These are phyloP conservation scores for Drechslerella coelobrocha DNA, from an alignment of 2,329 filamentous ascomycete species.

Conservation along the genomic window DNA sequence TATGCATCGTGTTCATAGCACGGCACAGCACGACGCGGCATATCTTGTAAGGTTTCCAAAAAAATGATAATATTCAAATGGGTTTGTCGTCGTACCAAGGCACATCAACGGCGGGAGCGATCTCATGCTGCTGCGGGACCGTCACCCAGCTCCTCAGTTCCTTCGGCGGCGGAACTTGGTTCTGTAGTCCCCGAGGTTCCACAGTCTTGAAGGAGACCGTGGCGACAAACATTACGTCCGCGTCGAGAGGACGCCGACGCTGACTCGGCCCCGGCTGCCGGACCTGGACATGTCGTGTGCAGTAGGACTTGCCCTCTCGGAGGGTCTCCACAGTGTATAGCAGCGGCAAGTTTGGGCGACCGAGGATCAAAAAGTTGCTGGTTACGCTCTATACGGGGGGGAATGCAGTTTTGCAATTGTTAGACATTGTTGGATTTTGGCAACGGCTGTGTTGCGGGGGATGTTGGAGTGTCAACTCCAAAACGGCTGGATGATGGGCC, in stretches of 20 bases:
- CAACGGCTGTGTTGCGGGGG: background rate
- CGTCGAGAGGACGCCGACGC: constrained; percentile 32
- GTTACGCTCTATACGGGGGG: constrained; percentile 60
- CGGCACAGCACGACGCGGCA: too few relatives aligned
- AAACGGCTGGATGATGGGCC: too few relatives aligned
- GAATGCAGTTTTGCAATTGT: background rate
- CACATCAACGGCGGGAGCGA: constrained; percentile 42
- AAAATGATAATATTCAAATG: background rate
- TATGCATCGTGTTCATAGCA: too few relatives aligned
- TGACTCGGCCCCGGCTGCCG: constrained; percentile 60
- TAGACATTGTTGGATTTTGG: constrained; percentile 1
- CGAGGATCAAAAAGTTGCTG: constrained; percentile 65
- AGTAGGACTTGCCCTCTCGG: constrained; percentile 62
- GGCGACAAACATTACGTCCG: constrained; percentile 38
- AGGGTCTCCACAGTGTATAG: constrained; percentile 63
- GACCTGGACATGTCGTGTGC: constrained; percentile 63
- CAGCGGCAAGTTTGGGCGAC: constrained; percentile 63
- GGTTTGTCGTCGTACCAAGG: constrained; percentile 26
- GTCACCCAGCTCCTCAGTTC: constrained; percentile 40
- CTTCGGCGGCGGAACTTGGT: constrained; percentile 37
- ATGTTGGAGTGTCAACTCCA: background rate
- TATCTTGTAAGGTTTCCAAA: too few relatives aligned
- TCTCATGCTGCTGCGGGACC: constrained; percentile 20
- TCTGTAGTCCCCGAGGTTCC: constrained; percentile 38
- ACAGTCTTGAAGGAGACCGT: constrained; percentile 46